A percentile compares a stretch with the other conserved stretches of the same genome.
Evolutionary conservation across 352 stramenopile species (phyloP).

Genomic region (Phytophthora hibernalis): DNA sequence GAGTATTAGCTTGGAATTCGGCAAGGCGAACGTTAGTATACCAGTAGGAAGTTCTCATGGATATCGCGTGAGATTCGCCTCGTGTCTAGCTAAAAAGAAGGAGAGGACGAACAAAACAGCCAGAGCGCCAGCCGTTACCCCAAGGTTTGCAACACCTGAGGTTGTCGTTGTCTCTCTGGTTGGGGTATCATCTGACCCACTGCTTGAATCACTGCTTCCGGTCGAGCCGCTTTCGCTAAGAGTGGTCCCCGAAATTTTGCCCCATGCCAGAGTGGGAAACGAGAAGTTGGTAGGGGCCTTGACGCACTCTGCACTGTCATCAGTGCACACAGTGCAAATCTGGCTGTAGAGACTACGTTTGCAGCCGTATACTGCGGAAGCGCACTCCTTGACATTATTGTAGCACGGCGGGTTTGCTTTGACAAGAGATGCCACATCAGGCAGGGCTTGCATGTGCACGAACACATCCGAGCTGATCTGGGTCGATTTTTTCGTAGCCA

Average conservation of each 20-base stretch:
- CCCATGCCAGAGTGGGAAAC: slow-evolving; percentile 24
- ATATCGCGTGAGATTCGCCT: too few relatives aligned
- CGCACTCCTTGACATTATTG: slow-evolving; percentile 51
- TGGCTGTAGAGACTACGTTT: slow-evolving; percentile 59
- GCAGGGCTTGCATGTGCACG: slow-evolving; percentile 51
- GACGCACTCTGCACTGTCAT: slow-evolving; percentile 26
- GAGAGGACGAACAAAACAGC: slow-evolving; percentile 16
- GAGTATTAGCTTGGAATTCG: neutral
- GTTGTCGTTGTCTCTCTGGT: slow-evolving; percentile 4
- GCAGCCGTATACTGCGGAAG: slow-evolving; percentile 44
- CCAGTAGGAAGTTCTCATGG: neutral
- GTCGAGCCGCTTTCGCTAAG: slow-evolving; percentile 6
- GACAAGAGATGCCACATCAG: slow-evolving; percentile 34
- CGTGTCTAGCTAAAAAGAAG: slow-evolving; percentile 24
- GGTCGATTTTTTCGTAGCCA: slow-evolving; percentile 28
- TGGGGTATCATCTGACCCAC: slow-evolving; percentile 9
- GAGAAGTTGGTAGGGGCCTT: slow-evolving; percentile 1
- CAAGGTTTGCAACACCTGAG: slow-evolving; percentile 7
- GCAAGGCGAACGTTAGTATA: too few relatives aligned
- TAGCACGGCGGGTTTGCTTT: slow-evolving; percentile 63
- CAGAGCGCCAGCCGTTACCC: slow-evolving; percentile 13
- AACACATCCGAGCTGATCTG: slow-evolving; percentile 36
- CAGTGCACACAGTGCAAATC: slow-evolving; percentile 53
- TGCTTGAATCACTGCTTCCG: too few relatives aligned
- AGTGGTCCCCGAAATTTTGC: too few relatives aligned